Evolutionary conservation across 2,329 filamentous ascomycete species (phyloP).

Genomic region (Botrytis cinerea): DNA sequence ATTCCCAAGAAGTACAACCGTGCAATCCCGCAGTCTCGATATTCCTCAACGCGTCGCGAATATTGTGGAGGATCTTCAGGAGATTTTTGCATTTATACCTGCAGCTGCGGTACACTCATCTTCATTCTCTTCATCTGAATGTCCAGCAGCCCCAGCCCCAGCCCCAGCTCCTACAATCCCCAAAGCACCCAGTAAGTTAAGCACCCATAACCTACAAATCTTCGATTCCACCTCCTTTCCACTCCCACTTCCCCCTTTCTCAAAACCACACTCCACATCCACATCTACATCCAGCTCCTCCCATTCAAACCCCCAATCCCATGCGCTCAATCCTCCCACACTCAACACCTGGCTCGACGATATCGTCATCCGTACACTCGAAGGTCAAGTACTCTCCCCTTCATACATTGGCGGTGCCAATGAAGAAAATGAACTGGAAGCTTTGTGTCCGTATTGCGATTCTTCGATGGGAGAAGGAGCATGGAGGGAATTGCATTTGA

Average conservation of each 20-base stretch:
- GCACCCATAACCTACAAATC: not conserved
- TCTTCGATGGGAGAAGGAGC: not conserved
- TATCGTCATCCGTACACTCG: not conserved
- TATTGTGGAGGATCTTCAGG: not conserved
- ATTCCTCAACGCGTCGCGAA: not conserved
- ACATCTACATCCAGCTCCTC: too few species aligned
- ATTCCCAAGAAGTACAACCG: not conserved
- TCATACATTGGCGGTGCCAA: constrained; percentile 13
- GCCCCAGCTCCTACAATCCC: too few species aligned
- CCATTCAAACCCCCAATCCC: not conserved
- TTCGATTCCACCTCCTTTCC: not conserved
- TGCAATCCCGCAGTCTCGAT: not conserved
- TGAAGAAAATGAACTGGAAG: not conserved
- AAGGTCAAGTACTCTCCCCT: not conserved
- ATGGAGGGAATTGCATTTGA: constrained; percentile 19
- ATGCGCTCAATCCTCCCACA: too few species aligned
- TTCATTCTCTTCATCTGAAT: not conserved
- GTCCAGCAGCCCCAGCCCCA: too few species aligned
- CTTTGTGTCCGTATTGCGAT: constrained; percentile 6
- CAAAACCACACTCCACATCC: too few species aligned
- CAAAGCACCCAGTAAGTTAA: not conserved
- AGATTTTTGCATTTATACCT: not conserved
- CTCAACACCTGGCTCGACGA: constrained; percentile 13
- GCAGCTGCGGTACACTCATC: too few species aligned
- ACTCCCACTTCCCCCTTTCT: fast-evolving